Conservation (phyloP, 2,329 filamentous ascomycete species). For the Fusarium siculi region DNA sequence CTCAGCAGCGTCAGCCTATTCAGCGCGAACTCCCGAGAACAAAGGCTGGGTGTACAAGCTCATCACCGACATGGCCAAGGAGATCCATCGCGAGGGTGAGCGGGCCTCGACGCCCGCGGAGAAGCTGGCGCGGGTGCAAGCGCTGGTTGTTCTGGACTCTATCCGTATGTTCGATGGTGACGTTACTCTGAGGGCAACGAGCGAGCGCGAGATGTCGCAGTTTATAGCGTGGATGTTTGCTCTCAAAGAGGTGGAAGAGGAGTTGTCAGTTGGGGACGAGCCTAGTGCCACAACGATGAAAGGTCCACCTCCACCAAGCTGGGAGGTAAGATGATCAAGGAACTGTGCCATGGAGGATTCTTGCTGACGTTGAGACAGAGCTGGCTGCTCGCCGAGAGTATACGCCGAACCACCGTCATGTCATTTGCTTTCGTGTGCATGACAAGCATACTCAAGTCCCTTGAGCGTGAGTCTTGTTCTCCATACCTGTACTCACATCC, state of each 20-base stretch:
- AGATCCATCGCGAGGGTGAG: constrained; percentile 51
- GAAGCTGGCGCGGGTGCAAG: constrained; percentile 57
- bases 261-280: constrained; percentile 48
- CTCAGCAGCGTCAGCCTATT: constrained; percentile 53
- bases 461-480: constrained; percentile 43
- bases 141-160: constrained; percentile 54
- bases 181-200: constrained; percentile 52
- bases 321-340: constrained; percentile 50
- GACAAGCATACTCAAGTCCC: constrained; percentile 48
- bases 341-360: neutral
- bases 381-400: constrained; percentile 57
- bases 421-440: constrained; percentile 48
- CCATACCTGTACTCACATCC: neutral
- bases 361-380: constrained; percentile 35
- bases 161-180: constrained; percentile 59
- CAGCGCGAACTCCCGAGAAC: constrained; percentile 51
- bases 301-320: constrained; percentile 52
- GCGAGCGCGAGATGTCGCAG: constrained; percentile 52
- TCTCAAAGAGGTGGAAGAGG: constrained; percentile 47
- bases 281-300: constrained; percentile 34
- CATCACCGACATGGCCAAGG: constrained; percentile 51
- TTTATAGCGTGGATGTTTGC: constrained; percentile 52
- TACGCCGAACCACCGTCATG: constrained; percentile 53
- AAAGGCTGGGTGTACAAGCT: constrained; percentile 53
- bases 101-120: constrained; percentile 47